A percentile compares a stretch with the other conserved stretches of the same genome.
Evolutionary conservation across 768 basidiomycete genomes (phyloP).

Genomic region (Russula sp.): DNA sequence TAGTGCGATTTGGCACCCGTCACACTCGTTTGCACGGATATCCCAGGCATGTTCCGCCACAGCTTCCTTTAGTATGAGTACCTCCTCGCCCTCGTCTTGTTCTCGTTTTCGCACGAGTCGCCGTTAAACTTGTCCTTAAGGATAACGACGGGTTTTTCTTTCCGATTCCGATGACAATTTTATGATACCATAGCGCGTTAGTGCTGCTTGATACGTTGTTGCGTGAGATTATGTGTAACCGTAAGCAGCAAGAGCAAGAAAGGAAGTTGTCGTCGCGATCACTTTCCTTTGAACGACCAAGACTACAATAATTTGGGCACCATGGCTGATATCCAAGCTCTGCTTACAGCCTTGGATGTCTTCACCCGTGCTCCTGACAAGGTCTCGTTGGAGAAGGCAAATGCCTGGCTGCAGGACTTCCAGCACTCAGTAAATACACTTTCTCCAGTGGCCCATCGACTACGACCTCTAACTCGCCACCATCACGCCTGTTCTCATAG

Average conservation of each 20-base stretch:
- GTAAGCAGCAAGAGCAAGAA: background rate
- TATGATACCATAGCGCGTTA: conserved; percentile 25
- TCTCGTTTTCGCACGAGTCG: conserved; percentile 21
- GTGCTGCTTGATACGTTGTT: conserved; percentile 7
- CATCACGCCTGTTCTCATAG: conserved; percentile 62
- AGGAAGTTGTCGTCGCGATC: background rate
- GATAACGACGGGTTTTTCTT: conserved; percentile 8
- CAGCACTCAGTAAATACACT: conserved; percentile 95
- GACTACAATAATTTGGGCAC: background rate
- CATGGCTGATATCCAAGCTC: conserved; percentile 66
- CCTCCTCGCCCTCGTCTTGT: conserved; percentile 17
- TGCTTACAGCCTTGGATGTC: conserved; percentile 72
- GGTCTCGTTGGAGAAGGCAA: conserved; percentile 75
- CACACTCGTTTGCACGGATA: conserved; percentile 26
- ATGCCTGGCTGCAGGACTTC: conserved; percentile 95
- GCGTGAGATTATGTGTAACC: conserved; percentile 11
- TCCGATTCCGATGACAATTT: conserved; percentile 23
- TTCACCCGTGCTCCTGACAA: conserved; percentile 82
- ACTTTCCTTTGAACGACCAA: conserved; percentile 5
- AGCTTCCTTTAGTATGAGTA: conserved; percentile 23
- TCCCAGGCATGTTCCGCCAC: conserved; percentile 21
- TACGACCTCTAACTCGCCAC: conserved; percentile 58
- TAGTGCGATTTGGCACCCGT: conserved; percentile 22
- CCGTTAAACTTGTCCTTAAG: conserved; percentile 5
- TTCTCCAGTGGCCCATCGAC: conserved; percentile 58